Evolutionary conservation across 345 rosid genomes (phyloP), one percentile per base, ranked within the genome.

Genomic region (Leavenworthia alabamica): DNA sequence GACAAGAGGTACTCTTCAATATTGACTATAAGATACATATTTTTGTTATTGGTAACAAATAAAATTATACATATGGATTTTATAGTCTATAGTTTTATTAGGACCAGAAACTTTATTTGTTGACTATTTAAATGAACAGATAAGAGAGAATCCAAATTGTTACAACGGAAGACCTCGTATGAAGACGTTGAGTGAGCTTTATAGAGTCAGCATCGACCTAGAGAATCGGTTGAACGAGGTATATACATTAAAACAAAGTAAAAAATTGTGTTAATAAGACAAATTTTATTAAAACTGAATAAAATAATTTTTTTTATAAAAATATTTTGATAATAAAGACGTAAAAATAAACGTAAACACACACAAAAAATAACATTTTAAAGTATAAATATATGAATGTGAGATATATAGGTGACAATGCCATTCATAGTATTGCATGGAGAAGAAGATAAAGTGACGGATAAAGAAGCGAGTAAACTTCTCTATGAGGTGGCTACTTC

Each of bases 391-490:
- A 22, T 22, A 3, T 22, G 24, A 22, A 3, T 29, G 47, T 5
- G 7, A 39, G 41, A 56, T 19, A 26, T 2, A 50, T 71, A 85
- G 90, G 96, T 91, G 32, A 42, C 86, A 9, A 35, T 92, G 28
- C 91, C 99, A 3, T 89, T 93, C 56, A 8, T 93, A 3, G 50
- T 89, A 31, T 86, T 89, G 33, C 99, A 93, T 2, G 99, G 99
- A 2, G 94, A 75, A 66, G 97, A 83, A 0, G 99, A 93, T 54
- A 82, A 56, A 64, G 97, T 93, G 71, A 93, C 89, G 0, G 94
- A 86, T 13, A 79, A 76, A 68, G 70, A 56, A 3, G 81, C 60
- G 0, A 93, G 97, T 83, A 68, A 79, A 56, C 72, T 74, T 12
- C 78, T 93, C 0, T 72, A 64, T 14, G 67, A 73, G 0, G 77